Evolutionary conservation across 2,329 filamentous ascomycete genomes (phyloP).

Genomic region (Exophiala sp.): DNA sequence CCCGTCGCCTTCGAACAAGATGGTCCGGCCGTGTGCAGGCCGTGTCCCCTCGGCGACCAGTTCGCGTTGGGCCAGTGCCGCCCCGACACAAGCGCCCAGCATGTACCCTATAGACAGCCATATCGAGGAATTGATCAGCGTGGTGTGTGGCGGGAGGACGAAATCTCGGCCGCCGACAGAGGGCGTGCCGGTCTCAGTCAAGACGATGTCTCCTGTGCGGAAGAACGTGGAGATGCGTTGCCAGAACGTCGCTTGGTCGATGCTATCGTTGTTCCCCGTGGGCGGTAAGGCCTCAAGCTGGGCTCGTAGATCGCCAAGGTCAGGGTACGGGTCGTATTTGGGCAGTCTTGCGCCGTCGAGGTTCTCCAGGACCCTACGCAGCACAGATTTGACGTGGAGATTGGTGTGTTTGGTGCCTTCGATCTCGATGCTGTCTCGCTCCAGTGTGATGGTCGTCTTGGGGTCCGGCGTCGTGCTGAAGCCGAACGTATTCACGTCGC

Average conservation of each 20-base stretch:
- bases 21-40: constrained; percentile 43
- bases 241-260: constrained; percentile 55
- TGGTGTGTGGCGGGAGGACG: constrained; percentile 45
- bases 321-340: constrained; percentile 30
- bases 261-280: constrained; percentile 44
- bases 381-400: constrained; percentile 69
- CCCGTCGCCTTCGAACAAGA: constrained; percentile 57
- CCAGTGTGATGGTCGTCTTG: constrained; percentile 64
- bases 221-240: constrained; percentile 53
- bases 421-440: constrained; percentile 66
- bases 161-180: constrained; percentile 51
- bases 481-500: constrained; percentile 42
- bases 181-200: constrained; percentile 56
- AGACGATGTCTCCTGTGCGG: constrained; percentile 49
- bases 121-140: constrained; percentile 48
- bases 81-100: constrained; percentile 52
- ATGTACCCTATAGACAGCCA: constrained; percentile 59
- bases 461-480: constrained; percentile 31
- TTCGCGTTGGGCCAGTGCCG: constrained; percentile 51
- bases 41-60: constrained; percentile 47
- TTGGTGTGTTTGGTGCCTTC: constrained; percentile 70
- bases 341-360: constrained; percentile 41
- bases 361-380: constrained; percentile 61
- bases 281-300: constrained; percentile 45
- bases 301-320: constrained; percentile 43